Percentiles rank a stretch among this genome's conserved stretches.
Conservation (phyloP, 805 yeast species). For the Yamadazyma sp. region DNA sequence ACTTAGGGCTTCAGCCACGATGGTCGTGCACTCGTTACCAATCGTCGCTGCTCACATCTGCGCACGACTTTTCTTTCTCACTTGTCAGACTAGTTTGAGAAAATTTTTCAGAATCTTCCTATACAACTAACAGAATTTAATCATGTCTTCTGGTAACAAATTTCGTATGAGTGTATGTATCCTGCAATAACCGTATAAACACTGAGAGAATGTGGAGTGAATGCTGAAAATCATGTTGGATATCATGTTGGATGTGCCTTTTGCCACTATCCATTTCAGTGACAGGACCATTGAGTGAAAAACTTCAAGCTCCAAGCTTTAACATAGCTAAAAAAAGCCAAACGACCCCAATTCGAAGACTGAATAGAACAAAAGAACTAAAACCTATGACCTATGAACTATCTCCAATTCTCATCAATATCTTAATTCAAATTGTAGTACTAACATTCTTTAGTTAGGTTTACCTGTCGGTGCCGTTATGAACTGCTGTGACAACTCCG, state of each 20-base stretch:
- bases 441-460: constrained; percentile 71
- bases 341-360: too few species aligned
- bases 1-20: constrained; percentile 7
- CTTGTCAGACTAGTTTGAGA: constrained; percentile 3
- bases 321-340: too few species aligned
- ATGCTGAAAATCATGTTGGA: too few species aligned
- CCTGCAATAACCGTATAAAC: background rate
- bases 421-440: too few species aligned
- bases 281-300: too few species aligned
- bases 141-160: constrained; percentile 89
- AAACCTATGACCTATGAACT: too few species aligned
- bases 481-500: constrained; percentile 99
- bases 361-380: too few species aligned
- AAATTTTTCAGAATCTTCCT: constrained; percentile 9
- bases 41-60: background rate
- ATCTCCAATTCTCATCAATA: too few species aligned
- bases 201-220: background rate
- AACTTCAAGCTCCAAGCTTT: too few species aligned
- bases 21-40: constrained; percentile 1
- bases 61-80: constrained; percentile 8
- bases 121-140: constrained; percentile 9
- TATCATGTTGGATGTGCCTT: too few species aligned
- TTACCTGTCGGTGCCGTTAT: constrained; percentile 99
- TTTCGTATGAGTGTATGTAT: constrained; percentile 97
- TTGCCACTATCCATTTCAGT: too few species aligned